Evolutionary conservation across 805 yeast genomes (phyloP).

Genomic region (Blastobotrys chiropterorum): DNA sequence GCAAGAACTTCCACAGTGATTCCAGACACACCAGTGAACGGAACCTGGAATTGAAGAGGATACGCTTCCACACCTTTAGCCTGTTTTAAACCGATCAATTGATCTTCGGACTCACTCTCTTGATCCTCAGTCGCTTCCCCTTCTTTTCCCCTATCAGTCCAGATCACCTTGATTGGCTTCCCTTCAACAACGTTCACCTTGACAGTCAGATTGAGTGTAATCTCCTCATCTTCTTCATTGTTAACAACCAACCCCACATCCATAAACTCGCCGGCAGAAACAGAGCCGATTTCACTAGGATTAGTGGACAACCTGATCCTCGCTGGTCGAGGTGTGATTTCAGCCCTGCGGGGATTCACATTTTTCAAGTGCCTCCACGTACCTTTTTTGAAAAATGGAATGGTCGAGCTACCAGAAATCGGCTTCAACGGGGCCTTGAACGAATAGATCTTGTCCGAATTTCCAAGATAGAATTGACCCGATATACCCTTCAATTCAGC

Average conservation of each 20-base stretch:
- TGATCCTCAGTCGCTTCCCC: too few species aligned
- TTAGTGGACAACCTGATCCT: slow-evolving; percentile 16
- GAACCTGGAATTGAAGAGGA: slow-evolving; percentile 2
- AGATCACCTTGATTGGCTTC: slow-evolving; percentile 7
- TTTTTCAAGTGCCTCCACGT: neutral
- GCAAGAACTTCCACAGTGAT: neutral
- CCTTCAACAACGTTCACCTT: slow-evolving; percentile 12
- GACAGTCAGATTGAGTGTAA: slow-evolving; percentile 16
- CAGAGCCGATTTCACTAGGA: slow-evolving; percentile 15
- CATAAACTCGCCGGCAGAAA: slow-evolving; percentile 25
- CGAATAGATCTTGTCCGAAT: neutral
- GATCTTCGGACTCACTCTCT: neutral
- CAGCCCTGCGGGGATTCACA: slow-evolving; percentile 1
- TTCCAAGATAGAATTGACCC: neutral
- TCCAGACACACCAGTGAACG: slow-evolving; percentile 1
- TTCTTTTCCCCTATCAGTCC: slow-evolving; percentile 6
- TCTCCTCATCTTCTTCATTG: slow-evolving; percentile 25
- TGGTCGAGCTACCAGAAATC: neutral
- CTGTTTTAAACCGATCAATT: neutral
- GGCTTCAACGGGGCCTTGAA: neutral
- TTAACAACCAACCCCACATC: slow-evolving; percentile 13
- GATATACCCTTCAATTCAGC: neutral
- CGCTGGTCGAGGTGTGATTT: slow-evolving; percentile 28
- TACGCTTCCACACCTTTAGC: neutral
- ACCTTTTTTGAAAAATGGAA: neutral